Evolutionary conservation across 1,284 basidiomycete genomes (phyloP).

Genomic region (Wallemia ichthyophaga): DNA sequence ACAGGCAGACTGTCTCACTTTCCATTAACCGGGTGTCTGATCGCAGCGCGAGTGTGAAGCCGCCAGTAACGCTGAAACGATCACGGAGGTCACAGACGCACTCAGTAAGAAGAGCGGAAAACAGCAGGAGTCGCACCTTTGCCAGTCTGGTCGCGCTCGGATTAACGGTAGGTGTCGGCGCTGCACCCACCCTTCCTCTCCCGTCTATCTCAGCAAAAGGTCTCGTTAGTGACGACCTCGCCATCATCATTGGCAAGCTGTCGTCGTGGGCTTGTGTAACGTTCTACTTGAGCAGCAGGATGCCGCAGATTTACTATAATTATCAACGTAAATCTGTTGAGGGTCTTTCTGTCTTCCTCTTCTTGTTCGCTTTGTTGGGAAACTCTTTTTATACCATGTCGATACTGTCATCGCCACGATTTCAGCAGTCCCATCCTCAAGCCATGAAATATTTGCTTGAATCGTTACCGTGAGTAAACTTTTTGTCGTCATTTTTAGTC

Average conservation of each 20-base stretch:
- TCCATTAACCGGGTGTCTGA: not conserved
- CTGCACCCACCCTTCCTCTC: not conserved
- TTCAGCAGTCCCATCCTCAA: constrained; percentile 4
- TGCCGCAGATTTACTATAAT: constrained; percentile 94
- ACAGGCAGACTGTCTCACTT: not conserved
- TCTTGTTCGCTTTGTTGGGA: constrained; percentile 66
- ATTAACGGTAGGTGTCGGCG: not conserved
- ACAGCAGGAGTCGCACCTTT: not conserved
- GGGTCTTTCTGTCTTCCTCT: constrained; percentile 74
- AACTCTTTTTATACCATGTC: constrained; percentile 69
- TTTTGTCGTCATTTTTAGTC: constrained; percentile 3
- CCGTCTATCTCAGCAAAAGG: no score
- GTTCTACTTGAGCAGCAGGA: constrained; percentile 58
- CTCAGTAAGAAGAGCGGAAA: not conserved
- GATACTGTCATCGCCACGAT: constrained; percentile 21
- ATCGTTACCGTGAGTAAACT: constrained; percentile 4
- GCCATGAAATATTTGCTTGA: constrained; percentile 7
- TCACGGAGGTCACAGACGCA: not conserved
- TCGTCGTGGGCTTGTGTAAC: constrained; percentile 78
- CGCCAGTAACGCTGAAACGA: not conserved
- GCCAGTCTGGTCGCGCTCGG: not conserved
- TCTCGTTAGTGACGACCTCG: not conserved
- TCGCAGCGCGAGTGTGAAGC: not conserved
- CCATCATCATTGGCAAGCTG: constrained; percentile 39
- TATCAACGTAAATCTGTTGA: constrained; percentile 70